A percentile compares a stretch with the other conserved stretches of the same genome.
Conservation (phyloP, 2,329 filamentous ascomycete species). For the Pyrenophora seminiperda region DNA sequence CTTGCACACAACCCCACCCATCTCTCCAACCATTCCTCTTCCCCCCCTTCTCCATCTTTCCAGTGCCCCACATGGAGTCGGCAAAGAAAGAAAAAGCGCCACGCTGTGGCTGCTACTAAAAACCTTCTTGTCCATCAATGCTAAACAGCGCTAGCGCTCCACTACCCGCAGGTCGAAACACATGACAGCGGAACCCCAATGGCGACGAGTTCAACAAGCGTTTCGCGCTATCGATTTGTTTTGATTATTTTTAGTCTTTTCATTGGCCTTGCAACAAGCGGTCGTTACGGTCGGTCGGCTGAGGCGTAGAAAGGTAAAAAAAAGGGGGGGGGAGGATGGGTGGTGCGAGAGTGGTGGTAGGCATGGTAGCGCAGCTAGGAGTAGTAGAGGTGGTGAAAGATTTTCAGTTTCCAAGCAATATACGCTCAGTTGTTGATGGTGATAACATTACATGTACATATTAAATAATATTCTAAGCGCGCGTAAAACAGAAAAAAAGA, state of each 20-base stretch:
- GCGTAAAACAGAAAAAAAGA: neutral
- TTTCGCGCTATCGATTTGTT: slow-evolving; percentile 10
- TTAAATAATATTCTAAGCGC: too few relatives aligned
- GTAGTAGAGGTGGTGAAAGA: neutral
- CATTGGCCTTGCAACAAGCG: neutral
- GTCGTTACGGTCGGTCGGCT: too few relatives aligned
- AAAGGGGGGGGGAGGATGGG: neutral
- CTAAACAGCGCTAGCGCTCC: slow-evolving; percentile 3
- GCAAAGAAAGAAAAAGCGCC: too few relatives aligned
- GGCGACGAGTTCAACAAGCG: neutral
- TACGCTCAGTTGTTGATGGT: too few relatives aligned
- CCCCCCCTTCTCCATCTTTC: too few relatives aligned
- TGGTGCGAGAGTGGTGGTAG: too few relatives aligned
- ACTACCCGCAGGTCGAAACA: neutral
- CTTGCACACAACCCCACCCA: too few relatives aligned
- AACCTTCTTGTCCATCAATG: neutral
- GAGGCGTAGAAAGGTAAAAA: too few relatives aligned
- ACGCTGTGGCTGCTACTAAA: neutral
- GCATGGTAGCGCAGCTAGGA: too few relatives aligned
- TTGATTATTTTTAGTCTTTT: slow-evolving; percentile 2
- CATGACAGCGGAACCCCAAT: slow-evolving; percentile 1
- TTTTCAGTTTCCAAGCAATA: neutral
- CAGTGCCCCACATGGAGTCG: too few relatives aligned
- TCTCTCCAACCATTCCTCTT: too few relatives aligned
- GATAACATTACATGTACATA: neutral